Evolutionary conservation across 306 rosid genomes (phyloP).

Genomic region (Casuarina cunninghamiana): DNA sequence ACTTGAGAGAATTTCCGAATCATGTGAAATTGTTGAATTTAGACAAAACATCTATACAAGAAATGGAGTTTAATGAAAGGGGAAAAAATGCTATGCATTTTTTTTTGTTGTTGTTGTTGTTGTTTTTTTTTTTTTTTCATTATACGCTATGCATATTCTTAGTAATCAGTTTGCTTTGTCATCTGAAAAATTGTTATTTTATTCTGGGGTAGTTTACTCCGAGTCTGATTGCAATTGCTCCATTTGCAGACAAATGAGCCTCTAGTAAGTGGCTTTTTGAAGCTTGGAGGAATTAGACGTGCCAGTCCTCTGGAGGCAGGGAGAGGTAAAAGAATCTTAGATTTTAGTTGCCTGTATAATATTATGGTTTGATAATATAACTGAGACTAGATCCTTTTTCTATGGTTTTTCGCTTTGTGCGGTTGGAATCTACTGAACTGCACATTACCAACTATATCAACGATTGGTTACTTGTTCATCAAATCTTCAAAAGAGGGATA

Average conservation of each 20-base stretch:
- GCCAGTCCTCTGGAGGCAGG: conserved; percentile 65
- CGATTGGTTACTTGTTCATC: not conserved
- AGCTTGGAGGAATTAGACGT: conserved; percentile 74
- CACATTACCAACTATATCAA: not conserved
- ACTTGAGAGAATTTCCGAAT: not conserved
- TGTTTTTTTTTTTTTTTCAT: not conserved
- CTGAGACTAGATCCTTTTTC: not conserved
- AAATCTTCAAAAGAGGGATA: not conserved
- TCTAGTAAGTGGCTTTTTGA: conserved; percentile 41
- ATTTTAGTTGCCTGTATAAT: conserved; percentile 14
- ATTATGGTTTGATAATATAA: not conserved
- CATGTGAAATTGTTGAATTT: not conserved
- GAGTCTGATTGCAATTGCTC: conserved; percentile 21
- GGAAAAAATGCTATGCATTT: not conserved
- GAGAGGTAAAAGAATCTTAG: conserved; percentile 51
- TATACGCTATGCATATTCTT: not conserved
- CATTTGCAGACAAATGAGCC: conserved; percentile 51
- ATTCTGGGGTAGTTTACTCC: conserved; percentile 17
- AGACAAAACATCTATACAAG: not conserved
- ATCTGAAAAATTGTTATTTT: not conserved
- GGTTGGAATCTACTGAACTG: conserved; percentile 7
- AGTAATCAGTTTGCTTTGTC: not conserved
- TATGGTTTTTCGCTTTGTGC: conserved; percentile 17
- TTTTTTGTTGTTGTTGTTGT: not conserved
- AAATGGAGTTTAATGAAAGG: not conserved